phyloP scores from a whole-genome alignment of 2,329 filamentous ascomycete species.

The Talaromyces sp. region DNA sequence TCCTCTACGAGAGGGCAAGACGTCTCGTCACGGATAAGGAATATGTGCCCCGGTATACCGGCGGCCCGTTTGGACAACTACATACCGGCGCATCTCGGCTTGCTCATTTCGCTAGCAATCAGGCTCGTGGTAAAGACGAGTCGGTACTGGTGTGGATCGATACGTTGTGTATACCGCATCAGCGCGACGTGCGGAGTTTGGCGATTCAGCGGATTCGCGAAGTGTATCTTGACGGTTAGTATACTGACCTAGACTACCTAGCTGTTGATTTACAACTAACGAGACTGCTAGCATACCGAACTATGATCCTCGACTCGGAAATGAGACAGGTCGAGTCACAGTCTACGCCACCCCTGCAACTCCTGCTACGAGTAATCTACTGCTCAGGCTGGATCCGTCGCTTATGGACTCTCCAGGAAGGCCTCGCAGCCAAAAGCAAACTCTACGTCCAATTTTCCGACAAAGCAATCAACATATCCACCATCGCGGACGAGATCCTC shows the following conservation, averaged over 20 bases:
- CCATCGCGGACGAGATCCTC: conserved; percentile 15
- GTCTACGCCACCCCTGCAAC: conserved; percentile 18
- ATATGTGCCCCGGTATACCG: background rate
- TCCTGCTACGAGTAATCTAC: conserved; percentile 27
- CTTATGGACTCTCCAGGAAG: conserved; percentile 42
- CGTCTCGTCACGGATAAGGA: background rate
- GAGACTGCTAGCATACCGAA: background rate
- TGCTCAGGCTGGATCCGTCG: conserved; percentile 37
- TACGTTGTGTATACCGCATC: conserved; percentile 17
- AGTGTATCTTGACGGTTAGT: conserved; percentile 15
- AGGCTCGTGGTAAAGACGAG: conserved; percentile 7
- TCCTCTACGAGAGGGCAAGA: background rate
- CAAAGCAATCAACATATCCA: conserved; percentile 20
- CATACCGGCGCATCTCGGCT: background rate
- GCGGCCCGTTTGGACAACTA: background rate
- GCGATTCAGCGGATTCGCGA: conserved; percentile 16
- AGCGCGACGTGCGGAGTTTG: conserved; percentile 13
- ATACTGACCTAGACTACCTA: background rate
- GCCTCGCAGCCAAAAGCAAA: conserved; percentile 20
- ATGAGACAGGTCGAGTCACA: background rate
- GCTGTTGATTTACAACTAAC: background rate
- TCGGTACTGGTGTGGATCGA: conserved; percentile 16
- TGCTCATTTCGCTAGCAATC: background rate
- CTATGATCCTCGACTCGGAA: conserved; percentile 6
- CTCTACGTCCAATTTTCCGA: conserved; percentile 34